Evolutionary conservation across 1,284 basidiomycete species (phyloP).

Genomic region (Ganoderma meredithae): DNA sequence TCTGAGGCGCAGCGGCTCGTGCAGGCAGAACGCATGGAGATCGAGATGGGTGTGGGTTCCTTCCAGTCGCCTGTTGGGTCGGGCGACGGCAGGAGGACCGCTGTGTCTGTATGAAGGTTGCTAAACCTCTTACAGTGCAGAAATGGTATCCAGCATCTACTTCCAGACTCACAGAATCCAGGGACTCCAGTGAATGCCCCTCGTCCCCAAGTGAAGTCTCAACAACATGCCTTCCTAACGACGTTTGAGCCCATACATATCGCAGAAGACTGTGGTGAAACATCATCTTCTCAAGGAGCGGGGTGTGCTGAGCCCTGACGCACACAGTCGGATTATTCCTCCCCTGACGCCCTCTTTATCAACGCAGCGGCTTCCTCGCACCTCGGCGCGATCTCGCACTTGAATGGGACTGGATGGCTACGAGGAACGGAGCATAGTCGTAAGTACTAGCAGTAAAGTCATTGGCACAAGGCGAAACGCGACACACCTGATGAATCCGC

Average conservation of each 20-base stretch:
- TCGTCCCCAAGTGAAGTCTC: too few relatives aligned
- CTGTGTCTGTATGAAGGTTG: not conserved
- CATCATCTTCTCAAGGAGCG: too few relatives aligned
- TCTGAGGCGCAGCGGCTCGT: not conserved
- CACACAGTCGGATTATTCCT: not conserved
- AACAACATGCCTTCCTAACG: too few relatives aligned
- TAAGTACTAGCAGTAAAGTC: too few relatives aligned
- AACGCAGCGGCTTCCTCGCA: constrained; percentile 32
- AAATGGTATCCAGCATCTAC: not conserved
- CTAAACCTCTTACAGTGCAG: not conserved
- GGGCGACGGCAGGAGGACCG: not conserved
- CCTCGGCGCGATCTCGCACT: constrained; percentile 33
- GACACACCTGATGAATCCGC: constrained; percentile 43
- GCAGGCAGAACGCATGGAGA: not conserved
- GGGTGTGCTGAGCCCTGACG: too few relatives aligned
- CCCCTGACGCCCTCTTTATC: constrained; percentile 15
- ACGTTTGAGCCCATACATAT: too few relatives aligned
- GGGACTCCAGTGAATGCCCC: too few relatives aligned
- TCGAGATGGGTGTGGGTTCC: not conserved
- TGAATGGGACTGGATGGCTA: constrained; percentile 39
- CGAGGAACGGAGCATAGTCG: not conserved
- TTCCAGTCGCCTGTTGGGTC: not conserved
- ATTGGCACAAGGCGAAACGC: too few relatives aligned
- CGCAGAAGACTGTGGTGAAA: too few relatives aligned
- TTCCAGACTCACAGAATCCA: too few relatives aligned